Evolutionary conservation across 1,284 basidiomycete species (phyloP).

Genomic region (Boletus smithii): DNA sequence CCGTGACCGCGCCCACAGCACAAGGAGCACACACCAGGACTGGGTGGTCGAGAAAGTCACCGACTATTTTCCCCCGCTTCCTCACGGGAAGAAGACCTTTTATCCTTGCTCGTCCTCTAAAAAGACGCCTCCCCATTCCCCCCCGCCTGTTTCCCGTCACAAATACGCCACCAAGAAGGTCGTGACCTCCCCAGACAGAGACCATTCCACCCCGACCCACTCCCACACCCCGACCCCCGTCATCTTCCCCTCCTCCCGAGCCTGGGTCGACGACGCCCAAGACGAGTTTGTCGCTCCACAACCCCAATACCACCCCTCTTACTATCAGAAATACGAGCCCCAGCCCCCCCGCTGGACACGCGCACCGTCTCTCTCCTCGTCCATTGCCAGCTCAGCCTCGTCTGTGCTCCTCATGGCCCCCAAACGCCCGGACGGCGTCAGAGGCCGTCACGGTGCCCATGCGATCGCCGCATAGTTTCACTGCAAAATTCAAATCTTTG

Average conservation of each 20-base stretch:
- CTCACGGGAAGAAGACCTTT: constrained; percentile 19
- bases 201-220: constrained; percentile 21
- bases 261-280: constrained; percentile 28
- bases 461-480: constrained; percentile 14
- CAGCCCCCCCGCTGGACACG: constrained; percentile 17
- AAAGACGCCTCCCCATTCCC: constrained; percentile 12
- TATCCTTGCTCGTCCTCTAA: constrained; percentile 10
- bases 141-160: constrained; percentile 12
- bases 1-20: constrained; percentile 23
- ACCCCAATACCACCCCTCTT: constrained; percentile 17
- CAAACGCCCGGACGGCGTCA: constrained; percentile 13
- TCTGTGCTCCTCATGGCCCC: constrained; percentile 33
- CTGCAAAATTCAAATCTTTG: constrained; percentile 4
- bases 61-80: constrained; percentile 28
- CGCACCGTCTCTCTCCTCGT: constrained; percentile 19
- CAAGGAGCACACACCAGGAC: constrained; percentile 18
- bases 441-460: constrained; percentile 17
- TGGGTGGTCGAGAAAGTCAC: constrained; percentile 32
- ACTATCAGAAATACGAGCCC: constrained; percentile 15
- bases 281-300: constrained; percentile 24
- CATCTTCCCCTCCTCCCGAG: constrained; percentile 33
- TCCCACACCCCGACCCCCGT: constrained; percentile 33
- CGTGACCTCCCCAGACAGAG: constrained; percentile 2
- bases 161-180: constrained; percentile 17
- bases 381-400: constrained; percentile 27